Evolutionary conservation across 768 basidiomycete genomes (phyloP), one percentile per base, ranked within the genome.

Genomic region (Tubosaeta sp.): DNA sequence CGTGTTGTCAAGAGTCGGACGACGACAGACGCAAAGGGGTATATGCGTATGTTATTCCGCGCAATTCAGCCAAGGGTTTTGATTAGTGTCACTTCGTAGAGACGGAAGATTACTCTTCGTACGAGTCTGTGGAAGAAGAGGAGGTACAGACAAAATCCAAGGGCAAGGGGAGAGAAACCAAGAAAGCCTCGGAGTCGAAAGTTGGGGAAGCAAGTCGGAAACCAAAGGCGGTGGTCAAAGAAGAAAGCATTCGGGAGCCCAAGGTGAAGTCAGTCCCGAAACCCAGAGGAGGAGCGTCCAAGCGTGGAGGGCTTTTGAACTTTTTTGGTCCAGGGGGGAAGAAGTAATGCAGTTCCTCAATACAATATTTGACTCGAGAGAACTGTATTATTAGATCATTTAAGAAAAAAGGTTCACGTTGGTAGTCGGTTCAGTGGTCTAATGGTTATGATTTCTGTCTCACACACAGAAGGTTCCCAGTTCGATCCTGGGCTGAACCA

Each of bases 21-120:
- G 55, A 73, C 62, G 14, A 68, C 75, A 22, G 84, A 86, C 54
- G 79, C 72, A 0, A 84, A 87, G 65, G 90, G 90, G 8, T 90
- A 88, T 55, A 83, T 80, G 68, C 77, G 89, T 90, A 62, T 48
- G 78, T 70, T 14, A 32, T 51, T 12, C 25, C 14, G n/a, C 8
- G 9, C 5, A 44, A 35, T 22, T 47, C 48, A 27, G 48, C 7
- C 12, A 29, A 10, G 18, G 13, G 31, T 2, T 25, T 44, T 30
- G 46, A 32, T 53, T 30, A 21, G 57, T 47, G 42, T 10, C 18
- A 24, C 35, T 10, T 39, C 46, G 1, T 56, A 91, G 90, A 79
- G 14, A 84, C 77, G 32, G 84, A 88, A 62, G 90, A 91, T 62
- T 86, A 87, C 62, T 87, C 87, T 7, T 81, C 81, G 16, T 91